Base-by-base conservation (phyloP, 2,329 filamentous ascomycete genomes). In the Colletotrichum coccodes region DNA sequence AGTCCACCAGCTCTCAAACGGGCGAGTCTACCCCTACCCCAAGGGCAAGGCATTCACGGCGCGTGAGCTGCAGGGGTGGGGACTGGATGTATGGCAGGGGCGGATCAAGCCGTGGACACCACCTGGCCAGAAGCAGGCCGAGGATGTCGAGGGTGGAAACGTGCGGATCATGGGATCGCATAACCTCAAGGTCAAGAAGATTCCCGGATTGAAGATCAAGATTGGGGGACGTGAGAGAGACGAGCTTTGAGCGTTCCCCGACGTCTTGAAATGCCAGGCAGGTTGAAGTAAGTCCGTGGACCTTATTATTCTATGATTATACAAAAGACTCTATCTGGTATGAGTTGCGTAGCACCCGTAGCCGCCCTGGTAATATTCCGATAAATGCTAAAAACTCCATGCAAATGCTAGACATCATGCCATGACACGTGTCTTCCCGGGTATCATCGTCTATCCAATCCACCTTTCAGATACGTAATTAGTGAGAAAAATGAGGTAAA, bases 41-140 rank as follows among this genome's bases (percentile, higher is more conserved):
- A 73, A 75, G 36, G 78, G 73, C 21, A 64, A 66, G 34, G 76
- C 73, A 18, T 70, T 78, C 50, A 75, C 73, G 26, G 69, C 73
- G 16, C 64, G 59, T 26, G 73, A 75, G 36, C 57, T 82, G 40
- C 77, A 79, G 68, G 71, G 73, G 50, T 81, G 78, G 78, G 79
- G 79, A 1, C 62, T 81, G 14, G 79, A 80, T 32, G 79, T 81
- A 16, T 81, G 77, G 73, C 77, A 81, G 59, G 79, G 77, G 4
- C 71, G 76, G 7, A 70, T 81, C 53, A 77, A 76, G 71, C 76
- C 79, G 2, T 82, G 78, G 79, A 74, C 71, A 26, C 75, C 75
- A 38, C 72, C 75, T 1, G 77, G 76, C 3, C 73, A 73, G 28
- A 73, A 72, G 11, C 71, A 73, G 2, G 71, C 70, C 12, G 71